A percentile compares a stretch with the other conserved stretches of the same genome.
phyloP scores from a whole-genome alignment of 805 yeast genomes.

The Kodamaea kaohsiungensis region DNA sequence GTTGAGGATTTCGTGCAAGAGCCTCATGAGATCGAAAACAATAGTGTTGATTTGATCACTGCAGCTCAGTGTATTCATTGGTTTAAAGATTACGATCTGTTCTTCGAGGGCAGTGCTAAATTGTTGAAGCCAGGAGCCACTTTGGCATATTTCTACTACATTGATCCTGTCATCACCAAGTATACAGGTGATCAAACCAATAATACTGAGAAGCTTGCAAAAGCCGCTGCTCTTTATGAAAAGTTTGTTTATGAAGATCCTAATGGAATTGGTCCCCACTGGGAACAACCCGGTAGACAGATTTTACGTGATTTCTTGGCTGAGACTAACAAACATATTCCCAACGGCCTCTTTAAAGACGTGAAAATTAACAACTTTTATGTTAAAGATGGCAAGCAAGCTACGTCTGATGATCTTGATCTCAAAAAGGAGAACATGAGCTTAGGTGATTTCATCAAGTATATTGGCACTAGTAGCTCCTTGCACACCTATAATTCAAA shows the following conservation, averaged over 20 bases:
- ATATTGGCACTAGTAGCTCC: slow-evolving; percentile 71
- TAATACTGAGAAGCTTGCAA: slow-evolving; percentile 16
- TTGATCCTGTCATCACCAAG: slow-evolving; percentile 39
- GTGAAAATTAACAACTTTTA: slow-evolving; percentile 27
- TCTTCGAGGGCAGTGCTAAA: slow-evolving; percentile 32
- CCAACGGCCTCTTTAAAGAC: slow-evolving; percentile 43
- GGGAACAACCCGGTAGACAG: slow-evolving; percentile 85
- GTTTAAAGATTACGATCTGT: slow-evolving; percentile 37
- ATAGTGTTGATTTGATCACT: slow-evolving; percentile 37
- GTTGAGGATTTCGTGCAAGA: slow-evolving; percentile 26
- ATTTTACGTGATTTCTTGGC: slow-evolving; percentile 47
- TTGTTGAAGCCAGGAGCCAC: slow-evolving; percentile 43
- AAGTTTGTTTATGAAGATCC: slow-evolving; percentile 45
- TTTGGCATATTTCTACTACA: slow-evolving; percentile 44
- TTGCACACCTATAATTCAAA: slow-evolving; percentile 55
- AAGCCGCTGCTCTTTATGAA: slow-evolving; percentile 31
- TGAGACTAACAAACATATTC: slow-evolving; percentile 44
- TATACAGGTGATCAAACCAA: slow-evolving; percentile 18
- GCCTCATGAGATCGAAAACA: slow-evolving; percentile 16
- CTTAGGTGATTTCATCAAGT: slow-evolving; percentile 48
- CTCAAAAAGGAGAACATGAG: slow-evolving; percentile 36
- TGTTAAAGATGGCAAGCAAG: slow-evolving; percentile 18
- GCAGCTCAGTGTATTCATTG: slow-evolving; percentile 47
- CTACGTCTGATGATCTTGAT: slow-evolving; percentile 24
- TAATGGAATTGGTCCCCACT: slow-evolving; percentile 59